Base-by-base conservation (phyloP, 2,329 filamentous ascomycete species). In the Elsinoe perseae region DNA sequence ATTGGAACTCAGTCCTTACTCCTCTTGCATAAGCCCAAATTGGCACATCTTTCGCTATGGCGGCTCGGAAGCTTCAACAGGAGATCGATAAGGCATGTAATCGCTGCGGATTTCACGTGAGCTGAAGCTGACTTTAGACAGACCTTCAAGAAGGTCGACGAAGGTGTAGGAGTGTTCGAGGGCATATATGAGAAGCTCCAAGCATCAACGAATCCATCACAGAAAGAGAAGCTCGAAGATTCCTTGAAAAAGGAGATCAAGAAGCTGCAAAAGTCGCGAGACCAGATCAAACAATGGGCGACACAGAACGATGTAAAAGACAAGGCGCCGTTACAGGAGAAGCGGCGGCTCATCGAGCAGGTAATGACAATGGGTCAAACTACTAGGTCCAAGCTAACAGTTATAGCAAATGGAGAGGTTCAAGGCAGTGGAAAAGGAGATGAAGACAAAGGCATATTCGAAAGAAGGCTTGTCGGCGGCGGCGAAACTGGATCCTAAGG, bases 281-380 rank as follows among this genome's bases (percentile, higher is more conserved):
- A 98, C 73, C 93, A 97, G 78, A 97, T 98, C 78, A 98, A 98
- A 78, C 95, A 92, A 80, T 98, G 93, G 93, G 91, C 92, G 2
- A 88, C 90, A 57, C 91, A 89, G 74, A 95, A 95, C 77, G 93
- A 98, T 71, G 95, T 98, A 82, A 98, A 98, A 80, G 93, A 98
- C 79, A 98, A 98, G 80, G 87, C 87, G 71, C 92, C 92, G 65
- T 75, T 98, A 69, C 76, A 96, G 68, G 93, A 98, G 68, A 85
- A 98, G 73, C 83, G 93, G 70, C 93, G 91, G 76, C 81, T 95
- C 71, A 98, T 98, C 73, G 93, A 98, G 80, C 95, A 91, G 77
- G 92, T 97, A 77, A 65, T n/a, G 83, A 43, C 27, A 12, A n/a
- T 18, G 8, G 30, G 32, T 42, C 1, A 42, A n/a, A 40, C 53